Evolutionary conservation across 2,329 filamentous ascomycete species (phyloP), one percentile per base, ranked within the genome.

Genomic region (Penicillium crustosum): DNA sequence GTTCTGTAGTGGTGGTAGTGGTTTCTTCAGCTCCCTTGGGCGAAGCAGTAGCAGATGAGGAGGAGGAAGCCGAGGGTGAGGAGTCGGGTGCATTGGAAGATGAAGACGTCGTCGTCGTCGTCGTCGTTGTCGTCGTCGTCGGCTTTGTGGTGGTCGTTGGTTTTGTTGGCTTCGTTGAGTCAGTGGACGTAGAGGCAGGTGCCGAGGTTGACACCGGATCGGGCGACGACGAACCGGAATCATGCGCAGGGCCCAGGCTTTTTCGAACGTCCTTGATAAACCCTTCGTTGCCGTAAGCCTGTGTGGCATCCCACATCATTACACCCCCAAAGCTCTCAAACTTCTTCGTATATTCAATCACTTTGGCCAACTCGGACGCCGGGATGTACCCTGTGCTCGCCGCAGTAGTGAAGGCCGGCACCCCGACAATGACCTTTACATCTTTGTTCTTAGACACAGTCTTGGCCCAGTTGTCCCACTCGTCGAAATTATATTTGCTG

Each of bases 291-390:
- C 74, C 73, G 61, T 81, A 86, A 2, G 83, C 78, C 75, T 87
- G 85, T 31, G 78, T 83, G 73, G 83, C 83, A 70, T 89, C 87
- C 87, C 86, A 89, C 75, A 88, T 79, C 86, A 89, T 88, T 29
- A 86, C 80, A 31, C 87, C 87, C 8, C 86, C 86, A 65, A 89
- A 89, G 71, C 81, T 87, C 4, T 75, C 71, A 66, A 82, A 89
- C 41, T 73, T 69, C 72, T 81, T 81, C 44, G 75, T 78, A 66
- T 83, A 87, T 35, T 77, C 56, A 60, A 89, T 79, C 33, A 86
- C 77, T 6, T 75, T 67, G 21, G 69, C 73, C 39, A 89, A 76
- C 23, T 77, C 70, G n/a, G 65, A 63, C 2, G 79, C 79, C 8
- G 73, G 66, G 13, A 80, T 67, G 68, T 88, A 89, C 2, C 86